Percentiles rank a stretch among this genome's conserved stretches.
Evolutionary conservation across 495 filamentous ascomycete genomes (phyloP).

Genomic region (Stereocaulon alpinum): DNA sequence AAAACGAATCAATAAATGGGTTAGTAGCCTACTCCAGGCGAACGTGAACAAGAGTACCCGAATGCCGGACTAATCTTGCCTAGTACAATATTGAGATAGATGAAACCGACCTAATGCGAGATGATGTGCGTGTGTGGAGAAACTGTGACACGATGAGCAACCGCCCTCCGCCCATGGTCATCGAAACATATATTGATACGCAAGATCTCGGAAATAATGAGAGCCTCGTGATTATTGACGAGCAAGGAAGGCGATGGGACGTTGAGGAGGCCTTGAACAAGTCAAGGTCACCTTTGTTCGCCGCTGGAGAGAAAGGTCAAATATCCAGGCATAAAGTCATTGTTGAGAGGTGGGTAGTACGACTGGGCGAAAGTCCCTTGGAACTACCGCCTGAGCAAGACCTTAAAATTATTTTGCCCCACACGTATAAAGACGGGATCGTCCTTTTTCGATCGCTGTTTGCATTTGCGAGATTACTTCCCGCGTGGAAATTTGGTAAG

Average conservation of each 20-base stretch:
- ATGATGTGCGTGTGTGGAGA: conserved; percentile 72
- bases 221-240: conserved; percentile 76
- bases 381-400: conserved; percentile 42
- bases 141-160: conserved; percentile 62
- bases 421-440: conserved; percentile 91
- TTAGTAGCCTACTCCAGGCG: conserved; percentile 38
- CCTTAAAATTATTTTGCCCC: conserved; percentile 62
- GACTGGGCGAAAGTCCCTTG: conserved; percentile 52
- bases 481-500: conserved; percentile 78
- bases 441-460: conserved; percentile 92
- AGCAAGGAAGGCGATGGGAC: conserved; percentile 85
- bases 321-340: conserved; percentile 55
- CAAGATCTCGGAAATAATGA: conserved; percentile 73
- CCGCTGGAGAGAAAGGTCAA: conserved; percentile 36
- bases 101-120: conserved; percentile 74
- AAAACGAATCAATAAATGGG: conserved; percentile 82
- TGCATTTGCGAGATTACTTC: conserved; percentile 68
- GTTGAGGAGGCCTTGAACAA: conserved; percentile 69
- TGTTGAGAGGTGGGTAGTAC: conserved; percentile 81
- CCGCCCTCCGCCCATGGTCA: conserved; percentile 73
- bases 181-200: conserved; percentile 84
- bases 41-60: neutral
- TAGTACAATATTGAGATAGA: conserved; percentile 93
- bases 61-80: conserved; percentile 6
- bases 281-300: conserved; percentile 48